These are phyloP conservation scores for Clavariopsis aquatica DNA, from an alignment of 495 filamentous ascomycete genomes.

Conservation along the genomic window DNA sequence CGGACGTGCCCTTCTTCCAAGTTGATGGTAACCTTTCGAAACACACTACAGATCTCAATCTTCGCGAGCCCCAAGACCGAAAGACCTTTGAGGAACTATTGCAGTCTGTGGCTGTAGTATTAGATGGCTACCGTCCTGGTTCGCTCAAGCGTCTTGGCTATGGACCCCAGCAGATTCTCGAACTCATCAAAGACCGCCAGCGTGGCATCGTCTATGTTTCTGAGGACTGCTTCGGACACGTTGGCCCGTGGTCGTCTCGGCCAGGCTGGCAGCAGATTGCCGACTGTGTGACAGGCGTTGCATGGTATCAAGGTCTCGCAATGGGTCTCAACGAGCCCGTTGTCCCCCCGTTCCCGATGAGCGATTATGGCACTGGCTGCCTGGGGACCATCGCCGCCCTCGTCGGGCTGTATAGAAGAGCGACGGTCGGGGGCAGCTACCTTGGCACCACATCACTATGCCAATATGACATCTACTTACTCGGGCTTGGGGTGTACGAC, in stretches of 20 bases:
- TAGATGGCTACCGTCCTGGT: slow-evolving; percentile 35
- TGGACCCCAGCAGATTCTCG: slow-evolving; percentile 27
- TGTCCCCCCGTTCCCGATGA: slow-evolving; percentile 80
- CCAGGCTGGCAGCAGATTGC: slow-evolving; percentile 41
- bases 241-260: slow-evolving; percentile 30
- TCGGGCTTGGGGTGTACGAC: slow-evolving; percentile 62
- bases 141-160: slow-evolving; percentile 34
- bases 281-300: slow-evolving; percentile 60
- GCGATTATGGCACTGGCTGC: slow-evolving; percentile 71
- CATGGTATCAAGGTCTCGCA: slow-evolving; percentile 72
- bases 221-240: slow-evolving; percentile 39
- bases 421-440: slow-evolving; percentile 44
- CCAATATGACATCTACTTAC: slow-evolving; percentile 71
- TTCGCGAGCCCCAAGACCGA: slow-evolving; percentile 57
- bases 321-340: slow-evolving; percentile 71
- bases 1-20: slow-evolving; percentile 79
- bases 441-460: slow-evolving; percentile 59
- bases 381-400: slow-evolving; percentile 45
- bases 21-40: slow-evolving; percentile 78
- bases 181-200: slow-evolving; percentile 29
- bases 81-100: slow-evolving; percentile 61
- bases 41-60: slow-evolving; percentile 58
- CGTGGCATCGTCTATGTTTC: slow-evolving; percentile 38
- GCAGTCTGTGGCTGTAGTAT: slow-evolving; percentile 57
- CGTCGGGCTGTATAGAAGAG: slow-evolving; percentile 44